Evolutionary conservation across 305 asterid species (phyloP).

Genomic region (Solanum chacoense): DNA sequence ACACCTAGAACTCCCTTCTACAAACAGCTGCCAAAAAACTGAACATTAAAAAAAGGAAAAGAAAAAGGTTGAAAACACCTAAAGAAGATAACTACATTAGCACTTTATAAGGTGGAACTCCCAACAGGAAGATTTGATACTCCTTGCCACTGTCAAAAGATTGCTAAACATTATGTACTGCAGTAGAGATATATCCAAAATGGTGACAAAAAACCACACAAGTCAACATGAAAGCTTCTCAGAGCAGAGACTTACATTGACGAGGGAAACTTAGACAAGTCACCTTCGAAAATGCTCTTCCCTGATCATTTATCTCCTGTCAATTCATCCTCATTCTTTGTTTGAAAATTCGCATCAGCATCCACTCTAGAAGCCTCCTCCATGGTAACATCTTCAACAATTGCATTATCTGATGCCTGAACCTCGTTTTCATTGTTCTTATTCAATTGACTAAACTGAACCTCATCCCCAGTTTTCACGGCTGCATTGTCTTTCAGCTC

Average conservation of each 20-base stretch:
- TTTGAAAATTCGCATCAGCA: not conserved
- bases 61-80: not conserved
- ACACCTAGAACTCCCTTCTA: not conserved
- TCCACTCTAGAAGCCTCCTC: slow-evolving; percentile 2
- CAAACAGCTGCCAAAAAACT: not conserved
- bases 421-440: not conserved
- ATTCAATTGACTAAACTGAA: slow-evolving; percentile 4
- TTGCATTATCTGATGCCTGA: not conserved
- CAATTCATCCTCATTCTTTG: slow-evolving; percentile 1
- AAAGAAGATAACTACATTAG: not conserved
- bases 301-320: not conserved
- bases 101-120: not conserved
- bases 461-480: not conserved
- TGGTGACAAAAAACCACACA: not conserved
- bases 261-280: slow-evolving; percentile 18
- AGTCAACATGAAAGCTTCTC: not conserved
- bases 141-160: not conserved
- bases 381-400: slow-evolving; percentile 9
- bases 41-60: not conserved
- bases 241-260: slow-evolving; percentile 13
- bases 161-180: not conserved
- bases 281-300: slow-evolving; percentile 27
- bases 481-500: slow-evolving; percentile 2
- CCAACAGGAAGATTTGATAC: not conserved
- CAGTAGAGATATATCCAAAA: not conserved